Base-by-base conservation (phyloP, 2,329 filamentous ascomycete species). In the Xylaria polymorpha region DNA sequence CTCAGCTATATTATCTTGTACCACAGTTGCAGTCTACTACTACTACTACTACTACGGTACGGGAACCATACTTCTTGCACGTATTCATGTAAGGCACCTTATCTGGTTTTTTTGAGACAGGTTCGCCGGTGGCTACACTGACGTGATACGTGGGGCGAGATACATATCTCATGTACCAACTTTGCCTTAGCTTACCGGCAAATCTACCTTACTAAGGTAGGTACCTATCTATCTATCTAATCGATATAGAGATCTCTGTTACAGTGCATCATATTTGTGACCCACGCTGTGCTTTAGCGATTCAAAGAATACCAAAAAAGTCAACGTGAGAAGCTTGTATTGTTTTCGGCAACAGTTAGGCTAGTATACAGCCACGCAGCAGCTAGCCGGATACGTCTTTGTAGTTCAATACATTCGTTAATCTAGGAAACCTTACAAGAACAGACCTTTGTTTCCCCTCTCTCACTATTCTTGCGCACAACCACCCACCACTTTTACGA, bases 81-180 rank as follows among this genome's bases (percentile, higher is more conserved):
- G 46, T 50, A 50, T 29, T 53, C 15, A n/a, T 62, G 50, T 61
- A 56, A 50, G 62, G 58, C 50, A 62, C 57, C 29, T 57, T 57
- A 61, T 66, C 53, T 51, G 43, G 14, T 14, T 35, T 53, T 37
- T n/a, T 56, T 56, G 7, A 56, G 53, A 56, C 53, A 39, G 29
- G 48, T 53, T 46, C 44, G 20, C 48, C 39, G 35, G 56, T 46
- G 39, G 41, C 41, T 67, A 35, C 48, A 61, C 60, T 70, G 68
- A 70, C 68, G 68, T 70, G 68, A 67, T 68, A 63, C 65, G 68
- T 70, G 68, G 68, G 68, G 68, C 61, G 8, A 14, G 35, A 53
- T 44, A 59, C 41, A 55, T 35, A 18, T 14, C 25, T 51, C 14
- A 35, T n/a, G 50, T 53, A 32, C 18, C 25, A 32, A 53, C 29